Base-by-base conservation (phyloP, 2,329 filamentous ascomycete genomes). In the Cordyceps fumosorosea region DNA sequence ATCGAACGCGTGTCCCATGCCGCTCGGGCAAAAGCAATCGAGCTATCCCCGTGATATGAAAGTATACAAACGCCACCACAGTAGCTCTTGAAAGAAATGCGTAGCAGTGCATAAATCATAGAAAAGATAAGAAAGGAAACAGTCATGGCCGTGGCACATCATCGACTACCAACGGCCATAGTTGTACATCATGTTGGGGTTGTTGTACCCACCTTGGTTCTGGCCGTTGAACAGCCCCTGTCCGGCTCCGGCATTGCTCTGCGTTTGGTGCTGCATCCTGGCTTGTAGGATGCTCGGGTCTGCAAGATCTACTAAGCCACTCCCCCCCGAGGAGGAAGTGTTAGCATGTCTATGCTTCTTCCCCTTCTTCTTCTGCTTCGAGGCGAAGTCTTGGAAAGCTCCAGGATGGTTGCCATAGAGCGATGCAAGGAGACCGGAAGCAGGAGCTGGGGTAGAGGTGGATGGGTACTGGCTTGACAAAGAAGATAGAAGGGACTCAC, bases 261-360 rank as follows among this genome's bases (percentile, higher is more conserved):
- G 88, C 72, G 87, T 84, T 81, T 89, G 86, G 81, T 95, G 90
- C 80, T 96, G 93, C 84, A 96, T 89, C 85, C 93, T 91, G 78
- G 91, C 91, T 84, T 96, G 93, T 84, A 98, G 88, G 85, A 97
- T 97, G 85, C 91, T 96, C 85, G 93, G 93, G 91, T 98, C 93
- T 84, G 90, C 91, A 93, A 96, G 91, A 96, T 98, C 93, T 83
- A 96, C 93, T 93, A 97, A 87, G 84, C 91, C 93, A 90, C 91
- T 91, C 87, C 92, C 93, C 84, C 90, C 90, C 87, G 92, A 96
- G 88, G 93, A 98, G 90, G 93, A 96, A 93, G 93, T 97, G 91
- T 97, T 96, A 95, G 92, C 93, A 89, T 97, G 93, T 88, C 93
- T 96, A 85, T 97, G 93, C 91, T 97, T 97, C 88, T 96, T 97